Evolutionary conservation across 2,329 filamentous ascomycete genomes (phyloP).

Genomic region (Cytospora piceae): DNA sequence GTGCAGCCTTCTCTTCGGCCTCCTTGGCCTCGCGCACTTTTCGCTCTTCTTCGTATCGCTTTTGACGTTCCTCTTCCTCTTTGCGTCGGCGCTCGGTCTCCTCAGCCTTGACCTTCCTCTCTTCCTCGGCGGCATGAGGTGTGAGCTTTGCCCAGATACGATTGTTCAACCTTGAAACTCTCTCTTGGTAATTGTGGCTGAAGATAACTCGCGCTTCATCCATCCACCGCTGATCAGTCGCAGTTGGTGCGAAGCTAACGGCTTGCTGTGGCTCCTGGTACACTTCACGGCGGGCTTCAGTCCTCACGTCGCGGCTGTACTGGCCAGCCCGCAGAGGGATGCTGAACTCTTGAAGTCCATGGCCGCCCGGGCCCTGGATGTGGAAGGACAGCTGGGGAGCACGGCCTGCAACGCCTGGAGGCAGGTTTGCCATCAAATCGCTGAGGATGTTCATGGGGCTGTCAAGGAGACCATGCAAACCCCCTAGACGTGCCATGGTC

Average conservation of each 20-base stretch:
- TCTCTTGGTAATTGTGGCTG: conserved; percentile 68
- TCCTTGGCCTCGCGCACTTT: conserved; percentile 72
- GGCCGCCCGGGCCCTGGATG: conserved; percentile 53
- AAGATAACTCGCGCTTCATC: conserved; percentile 91
- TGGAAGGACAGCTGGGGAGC: conserved; percentile 60
- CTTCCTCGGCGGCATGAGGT: conserved; percentile 81
- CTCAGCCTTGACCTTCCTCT: conserved; percentile 69
- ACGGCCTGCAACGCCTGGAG: conserved; percentile 51
- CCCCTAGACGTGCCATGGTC: conserved; percentile 54
- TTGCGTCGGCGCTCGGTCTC: conserved; percentile 56
- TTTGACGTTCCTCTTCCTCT: conserved; percentile 62
- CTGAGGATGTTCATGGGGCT: conserved; percentile 60
- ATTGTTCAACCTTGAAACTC: conserved; percentile 68
- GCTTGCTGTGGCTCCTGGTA: conserved; percentile 71
- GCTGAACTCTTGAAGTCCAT: conserved; percentile 57
- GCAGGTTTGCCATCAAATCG: conserved; percentile 59
- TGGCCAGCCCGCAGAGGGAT: conserved; percentile 41
- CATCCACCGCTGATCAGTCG: conserved; percentile 79
- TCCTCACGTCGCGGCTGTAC: conserved; percentile 46
- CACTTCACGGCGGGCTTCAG: conserved; percentile 54
- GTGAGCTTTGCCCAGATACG: conserved; percentile 74
- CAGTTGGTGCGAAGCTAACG: conserved; percentile 72
- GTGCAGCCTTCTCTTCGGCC: conserved; percentile 67
- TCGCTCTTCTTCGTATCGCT: conserved; percentile 67
- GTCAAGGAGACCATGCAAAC: conserved; percentile 50